Base-by-base conservation (phyloP, 768 basidiomycete species). In the Phaeotremella fagi region DNA sequence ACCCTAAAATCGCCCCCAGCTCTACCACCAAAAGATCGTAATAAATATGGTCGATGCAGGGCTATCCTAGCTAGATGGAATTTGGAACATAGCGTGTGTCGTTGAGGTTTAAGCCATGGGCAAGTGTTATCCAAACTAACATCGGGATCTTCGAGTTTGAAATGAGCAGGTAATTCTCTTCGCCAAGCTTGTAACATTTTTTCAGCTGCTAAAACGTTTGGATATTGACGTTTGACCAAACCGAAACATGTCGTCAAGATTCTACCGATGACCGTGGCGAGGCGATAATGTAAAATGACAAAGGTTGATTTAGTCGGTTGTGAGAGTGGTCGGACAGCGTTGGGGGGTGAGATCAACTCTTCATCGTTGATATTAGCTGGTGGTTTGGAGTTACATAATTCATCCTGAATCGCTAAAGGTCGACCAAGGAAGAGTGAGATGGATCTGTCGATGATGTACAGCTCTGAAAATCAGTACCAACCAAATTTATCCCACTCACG, bases 1-100 rank as follows among this genome's bases (percentile, higher is more conserved):
- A 29, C 35, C 4, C 35, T 29, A 29, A 45, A 57, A 23, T 46
- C 48, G 6, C 33, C 25, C 14, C 20, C 15, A 5, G 18, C 28
- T 15, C 36, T 50, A 2, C 50, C 45, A 7, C 5, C 37, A n/a
- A 63, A 43, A 1, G 57, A 47, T 44, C 53, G 56, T 3, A 63
- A 46, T 18, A 66, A 49, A 35, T 57, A 63, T 18, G 64, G 64
- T 7, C 61, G 52, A 42, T 66, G 64, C 15, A 66, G 50, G 5
- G 55, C 46, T 37, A 66, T 57, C 22, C 59, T 53, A 14, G 64
- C 59, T 37, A 66, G 45, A 25, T 66, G 61, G 44, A 53, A 66
- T 27, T 63, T 58, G 18, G 58, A 51, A 31, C 52, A 57, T 11
- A 66, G 48, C 0, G 48, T 55, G n/a, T 55, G 53, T 14, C 64